phyloP scores from a whole-genome alignment of 768 basidiomycete species.

The Kwoniella pini region DNA sequence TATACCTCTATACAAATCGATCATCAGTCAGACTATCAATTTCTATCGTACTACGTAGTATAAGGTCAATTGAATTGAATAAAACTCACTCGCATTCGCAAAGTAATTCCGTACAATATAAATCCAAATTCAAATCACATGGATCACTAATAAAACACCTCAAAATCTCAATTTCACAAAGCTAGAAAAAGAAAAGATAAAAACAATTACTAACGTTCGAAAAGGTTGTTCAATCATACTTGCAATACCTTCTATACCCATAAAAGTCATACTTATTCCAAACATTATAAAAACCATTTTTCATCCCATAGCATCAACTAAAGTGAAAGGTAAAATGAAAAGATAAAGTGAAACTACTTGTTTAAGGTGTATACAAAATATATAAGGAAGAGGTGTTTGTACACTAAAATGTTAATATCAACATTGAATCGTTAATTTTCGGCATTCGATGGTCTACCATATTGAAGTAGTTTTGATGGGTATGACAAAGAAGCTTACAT shows the following conservation, averaged over 20 bases:
- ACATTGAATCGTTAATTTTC: neutral
- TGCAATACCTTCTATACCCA: slow-evolving; percentile 80
- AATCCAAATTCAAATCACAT: slow-evolving; percentile 59
- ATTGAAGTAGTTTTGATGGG: no score
- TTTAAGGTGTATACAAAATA: slow-evolving; percentile 76
- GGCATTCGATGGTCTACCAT: no score
- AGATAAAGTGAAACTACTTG: slow-evolving; percentile 94
- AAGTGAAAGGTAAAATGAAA: slow-evolving; percentile 82
- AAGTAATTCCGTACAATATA: slow-evolving; percentile 80
- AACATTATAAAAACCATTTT: slow-evolving; percentile 81
- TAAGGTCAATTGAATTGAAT: neutral
- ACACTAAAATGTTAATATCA: slow-evolving; percentile 7
- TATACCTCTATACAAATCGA: slow-evolving; percentile 25
- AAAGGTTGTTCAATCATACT: slow-evolving; percentile 95
- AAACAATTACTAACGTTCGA: slow-evolving; percentile 65
- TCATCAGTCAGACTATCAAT: neutral
- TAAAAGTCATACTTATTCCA: slow-evolving; percentile 54
- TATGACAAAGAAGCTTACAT: slow-evolving; percentile 80
- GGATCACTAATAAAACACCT: slow-evolving; percentile 34
- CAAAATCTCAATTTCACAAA: neutral
- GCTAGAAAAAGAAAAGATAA: no score
- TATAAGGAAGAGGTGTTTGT: slow-evolving; percentile 44
- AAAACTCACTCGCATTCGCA: slow-evolving; percentile 72
- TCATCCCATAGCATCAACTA: slow-evolving; percentile 79
- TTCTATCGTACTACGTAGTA: neutral